Base-by-base conservation (phyloP, 768 basidiomycete genomes). In the Pisolithus tinctorius region DNA sequence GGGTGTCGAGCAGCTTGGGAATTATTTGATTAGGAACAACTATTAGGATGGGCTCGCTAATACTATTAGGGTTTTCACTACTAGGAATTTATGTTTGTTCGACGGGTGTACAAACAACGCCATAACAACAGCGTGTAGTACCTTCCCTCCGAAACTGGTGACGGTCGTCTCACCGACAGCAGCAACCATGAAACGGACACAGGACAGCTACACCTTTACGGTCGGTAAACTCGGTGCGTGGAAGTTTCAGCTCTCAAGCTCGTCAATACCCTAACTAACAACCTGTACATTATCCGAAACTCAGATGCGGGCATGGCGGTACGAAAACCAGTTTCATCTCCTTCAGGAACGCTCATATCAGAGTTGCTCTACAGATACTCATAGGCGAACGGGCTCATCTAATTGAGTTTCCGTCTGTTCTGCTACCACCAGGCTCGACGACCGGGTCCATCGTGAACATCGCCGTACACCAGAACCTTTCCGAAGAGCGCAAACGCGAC, bases 371-470 rank as follows among this genome's bases (percentile, higher is more conserved):
- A 40, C 20, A 93, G 92, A 94, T 96, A 57, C 79, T 95, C 1
- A 78, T 97, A 13, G 93, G 95, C 14, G 92, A 91, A 66, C 81
- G 92, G 40, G 94, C 94, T 16, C 95, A 98, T 63, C 78, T 98
- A 34, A 95, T 99, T 60, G 95, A 99, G 69, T 99, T 98, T 67
- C 96, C 96, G 1, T 98, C 96, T 0, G 77, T 99, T 37, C 80
- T 98, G 1, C 74, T 98, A 6, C 96, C 96, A 1, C 89, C 93
- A 0, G 94, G 94, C 13, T 85, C 92, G 1, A 84, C 87, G 8
- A 83, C 94, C 0, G 96, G 96, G 5, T 96, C 93, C 17, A 97
- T 99, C 58, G 91, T 99, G 59, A 96, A 93, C 65, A 98, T 98
- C 67, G 84, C 93, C 2, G 94, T 98, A 13, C 81, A 90, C 62